These are phyloP conservation scores for Xanthoconium stramineum DNA, from an alignment of 768 basidiomycete genomes.

Conservation along the genomic window DNA sequence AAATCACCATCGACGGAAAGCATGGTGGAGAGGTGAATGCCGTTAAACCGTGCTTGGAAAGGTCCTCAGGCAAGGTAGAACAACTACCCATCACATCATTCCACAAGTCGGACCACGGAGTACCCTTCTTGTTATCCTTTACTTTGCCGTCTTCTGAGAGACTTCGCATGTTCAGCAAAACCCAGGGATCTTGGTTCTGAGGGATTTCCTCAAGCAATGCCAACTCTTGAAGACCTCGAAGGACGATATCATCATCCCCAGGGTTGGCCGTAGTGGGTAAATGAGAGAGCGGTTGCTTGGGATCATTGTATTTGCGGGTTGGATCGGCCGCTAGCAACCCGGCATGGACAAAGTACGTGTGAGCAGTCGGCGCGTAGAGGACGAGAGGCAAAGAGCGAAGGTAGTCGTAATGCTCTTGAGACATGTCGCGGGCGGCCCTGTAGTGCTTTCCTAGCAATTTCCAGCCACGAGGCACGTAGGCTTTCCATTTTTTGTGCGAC, in stretches of 20 bases:
- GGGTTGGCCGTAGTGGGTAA: conserved; percentile 41
- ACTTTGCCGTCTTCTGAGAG: conserved; percentile 39
- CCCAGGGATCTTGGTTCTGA: conserved; percentile 79
- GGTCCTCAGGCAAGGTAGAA: conserved; percentile 38
- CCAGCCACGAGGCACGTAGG: conserved; percentile 65
- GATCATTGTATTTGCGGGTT: conserved; percentile 42
- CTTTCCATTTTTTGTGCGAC: conserved; percentile 42
- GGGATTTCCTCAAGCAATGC: conserved; percentile 65
- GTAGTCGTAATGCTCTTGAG: conserved; percentile 64
- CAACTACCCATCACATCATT: conserved; percentile 60
- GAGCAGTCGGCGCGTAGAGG: conserved; percentile 71
- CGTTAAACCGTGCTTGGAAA: background rate
- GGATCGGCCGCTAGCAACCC: conserved; percentile 79
- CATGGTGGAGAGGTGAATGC: conserved; percentile 46
- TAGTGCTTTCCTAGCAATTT: conserved; percentile 75
- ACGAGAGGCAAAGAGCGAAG: conserved; percentile 69
- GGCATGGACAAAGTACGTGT: conserved; percentile 78
- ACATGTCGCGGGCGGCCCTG: conserved; percentile 64
- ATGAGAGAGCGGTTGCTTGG: conserved; percentile 68
- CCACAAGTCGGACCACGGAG: conserved; percentile 78
- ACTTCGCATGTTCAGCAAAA: conserved; percentile 42
- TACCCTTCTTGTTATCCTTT: conserved; percentile 41
- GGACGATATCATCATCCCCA: conserved; percentile 15
- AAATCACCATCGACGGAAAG: conserved; percentile 74
- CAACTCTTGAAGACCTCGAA: conserved; percentile 64